These are phyloP conservation scores for Uronychia binucleata DNA, from an alignment of 73 alveolate species.

Conservation along the genomic window DNA sequence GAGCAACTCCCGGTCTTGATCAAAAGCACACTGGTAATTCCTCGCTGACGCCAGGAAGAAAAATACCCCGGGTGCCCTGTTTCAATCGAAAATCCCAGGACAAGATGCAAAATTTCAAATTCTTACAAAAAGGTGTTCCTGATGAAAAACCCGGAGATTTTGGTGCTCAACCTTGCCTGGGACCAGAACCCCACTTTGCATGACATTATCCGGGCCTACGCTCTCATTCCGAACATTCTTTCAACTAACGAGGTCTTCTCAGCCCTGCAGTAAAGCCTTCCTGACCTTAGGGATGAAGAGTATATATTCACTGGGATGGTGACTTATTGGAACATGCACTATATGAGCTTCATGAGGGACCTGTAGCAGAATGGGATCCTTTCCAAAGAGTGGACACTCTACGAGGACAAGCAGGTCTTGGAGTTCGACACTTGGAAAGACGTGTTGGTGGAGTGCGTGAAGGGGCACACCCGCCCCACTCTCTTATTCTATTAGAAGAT, in stretches of 20 bases:
- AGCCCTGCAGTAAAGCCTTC: neutral
- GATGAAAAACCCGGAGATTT: neutral
- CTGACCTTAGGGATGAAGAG: neutral
- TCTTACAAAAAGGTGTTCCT: neutral
- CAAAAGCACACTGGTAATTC: neutral
- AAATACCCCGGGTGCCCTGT: neutral
- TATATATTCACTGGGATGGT: neutral
- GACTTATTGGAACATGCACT: neutral
- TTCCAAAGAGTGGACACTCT: neutral
- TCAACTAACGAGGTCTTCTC: neutral
- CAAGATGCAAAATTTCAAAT: neutral
- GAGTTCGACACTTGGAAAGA: neutral
- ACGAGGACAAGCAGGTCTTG: neutral
- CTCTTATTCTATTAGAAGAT: neutral
- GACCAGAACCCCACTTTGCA: neutral
- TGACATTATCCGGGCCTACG: neutral
- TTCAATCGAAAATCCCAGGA: neutral
- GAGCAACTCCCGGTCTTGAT: neutral
- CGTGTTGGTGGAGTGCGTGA: neutral
- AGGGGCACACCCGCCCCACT: neutral
- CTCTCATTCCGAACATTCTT: neutral
- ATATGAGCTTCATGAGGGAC: neutral
- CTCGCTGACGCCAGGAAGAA: neutral
- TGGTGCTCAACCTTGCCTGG: neutral
- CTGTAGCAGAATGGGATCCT: neutral